Base-by-base conservation (phyloP, 495 filamentous ascomycete genomes). In the Penicillium paradoxum region DNA sequence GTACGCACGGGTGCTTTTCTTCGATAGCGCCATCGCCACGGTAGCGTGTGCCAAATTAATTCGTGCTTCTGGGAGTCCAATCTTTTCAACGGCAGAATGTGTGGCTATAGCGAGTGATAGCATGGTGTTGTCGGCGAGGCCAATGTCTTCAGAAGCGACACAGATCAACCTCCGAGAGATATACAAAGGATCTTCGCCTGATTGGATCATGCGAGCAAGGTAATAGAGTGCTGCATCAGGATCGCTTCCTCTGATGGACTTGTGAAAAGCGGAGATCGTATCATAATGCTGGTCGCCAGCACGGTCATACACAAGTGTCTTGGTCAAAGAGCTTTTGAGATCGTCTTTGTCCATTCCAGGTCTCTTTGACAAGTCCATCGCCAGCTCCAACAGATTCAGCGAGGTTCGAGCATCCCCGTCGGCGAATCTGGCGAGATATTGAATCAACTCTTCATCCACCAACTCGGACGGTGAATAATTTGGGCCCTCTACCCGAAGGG, bases 261-360 rank as follows among this genome's bases (percentile, higher is more conserved):
- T 98, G 75, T 98, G 93, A 65, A 98, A 93, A 40, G 93, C 93
- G 2, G 89, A 95, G 59, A 98, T 97, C 44, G 87, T 90, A 63
- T 97, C 91, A 55, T 81, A 98, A 69, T 97, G 93, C 64, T 95
- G 88, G 69, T 98, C 93, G 21, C 93, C 93, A 0, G 88, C 87
- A 38, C 93, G 83, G 70, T 98, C 93, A 73, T 97, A 97, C 37
- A 96, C 88, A 11, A 97, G 73, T 0, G 93, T 97, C 59, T 89
- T 88, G 5, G 92, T 97, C 10, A 98, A 75, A 13, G 87, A 77
- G 15, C 76, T 70, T 59, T 96, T 95, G 58, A 98, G 80, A 45
- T 79, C 76, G 7, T 85, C 84, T 53, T 82, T 82, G 0, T 75
- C 81, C 44, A 79, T 78, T 18, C 64, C 66, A 0, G 73, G 71